Conservation (phyloP, 805 yeast genomes). For the Yarrowia keelungensis region DNA sequence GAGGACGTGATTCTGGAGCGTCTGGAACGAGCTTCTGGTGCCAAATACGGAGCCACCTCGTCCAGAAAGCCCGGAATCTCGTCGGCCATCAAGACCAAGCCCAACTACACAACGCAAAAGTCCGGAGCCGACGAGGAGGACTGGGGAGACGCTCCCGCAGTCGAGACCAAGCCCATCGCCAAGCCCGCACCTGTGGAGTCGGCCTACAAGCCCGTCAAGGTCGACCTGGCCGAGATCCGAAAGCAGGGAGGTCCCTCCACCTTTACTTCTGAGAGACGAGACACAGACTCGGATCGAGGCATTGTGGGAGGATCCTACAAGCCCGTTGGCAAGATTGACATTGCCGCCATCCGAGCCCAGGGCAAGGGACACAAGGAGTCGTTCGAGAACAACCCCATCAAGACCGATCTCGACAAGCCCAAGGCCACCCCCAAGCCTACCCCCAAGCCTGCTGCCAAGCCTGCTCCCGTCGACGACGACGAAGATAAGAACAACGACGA, state of each 20-base stretch:
- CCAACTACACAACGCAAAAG: slow-evolving; percentile 50
- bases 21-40: slow-evolving; percentile 92
- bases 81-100: slow-evolving; percentile 48
- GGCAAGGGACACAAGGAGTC: slow-evolving; percentile 45
- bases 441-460: slow-evolving; percentile 38
- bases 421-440: slow-evolving; percentile 21
- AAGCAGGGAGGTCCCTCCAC: slow-evolving; percentile 51
- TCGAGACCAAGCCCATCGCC: slow-evolving; percentile 48
- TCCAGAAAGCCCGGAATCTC: slow-evolving; percentile 43
- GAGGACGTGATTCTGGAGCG: slow-evolving; percentile 75
- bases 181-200: slow-evolving; percentile 56
- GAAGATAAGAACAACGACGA: slow-evolving; percentile 15
- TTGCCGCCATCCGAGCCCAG: slow-evolving; percentile 54
- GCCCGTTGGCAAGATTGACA: slow-evolving; percentile 68
- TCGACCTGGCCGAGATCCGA: slow-evolving; percentile 63
- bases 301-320: slow-evolving; percentile 66
- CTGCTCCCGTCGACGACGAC: slow-evolving; percentile 6
- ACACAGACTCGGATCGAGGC: slow-evolving; percentile 59
- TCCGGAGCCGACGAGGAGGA: slow-evolving; percentile 60
- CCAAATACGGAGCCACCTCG: slow-evolving; percentile 73
- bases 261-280: slow-evolving; percentile 22
- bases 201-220: slow-evolving; percentile 72
- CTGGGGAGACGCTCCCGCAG: slow-evolving; percentile 66
- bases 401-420: slow-evolving; percentile 25
- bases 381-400: slow-evolving; percentile 39